These are phyloP conservation scores for Hygrocybe punicea DNA, from an alignment of 768 basidiomycete species.

Conservation along the genomic window DNA sequence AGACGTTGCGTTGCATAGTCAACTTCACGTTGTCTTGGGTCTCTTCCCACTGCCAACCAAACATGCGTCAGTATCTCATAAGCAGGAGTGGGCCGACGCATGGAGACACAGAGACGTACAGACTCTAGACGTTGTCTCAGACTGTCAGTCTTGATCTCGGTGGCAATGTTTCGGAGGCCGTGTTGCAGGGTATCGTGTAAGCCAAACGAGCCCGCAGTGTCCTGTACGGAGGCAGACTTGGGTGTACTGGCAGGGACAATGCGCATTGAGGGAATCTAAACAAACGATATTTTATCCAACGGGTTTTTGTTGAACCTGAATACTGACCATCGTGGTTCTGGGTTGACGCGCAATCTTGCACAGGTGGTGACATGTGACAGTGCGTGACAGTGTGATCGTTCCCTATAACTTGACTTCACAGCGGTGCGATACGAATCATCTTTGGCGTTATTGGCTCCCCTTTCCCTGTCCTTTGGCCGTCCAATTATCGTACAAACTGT, in stretches of 20 bases:
- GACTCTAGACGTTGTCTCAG: conserved; percentile 73
- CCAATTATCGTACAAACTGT: neutral
- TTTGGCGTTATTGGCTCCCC: too few relatives aligned
- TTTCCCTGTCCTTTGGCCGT: too few relatives aligned
- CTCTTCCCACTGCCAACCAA: conserved; percentile 73
- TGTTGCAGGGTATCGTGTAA: conserved; percentile 86
- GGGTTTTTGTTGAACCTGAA: neutral
- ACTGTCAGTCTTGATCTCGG: conserved; percentile 61
- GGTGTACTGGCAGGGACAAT: conserved; percentile 55
- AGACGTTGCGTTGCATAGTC: conserved; percentile 76
- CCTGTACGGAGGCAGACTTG: conserved; percentile 61
- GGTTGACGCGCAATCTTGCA: neutral
- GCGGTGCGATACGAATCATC: too few relatives aligned
- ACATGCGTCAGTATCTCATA: conserved; percentile 2
- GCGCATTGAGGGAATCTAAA: conserved; percentile 52
- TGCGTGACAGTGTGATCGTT: neutral
- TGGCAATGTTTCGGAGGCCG: conserved; percentile 77
- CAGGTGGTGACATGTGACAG: neutral
- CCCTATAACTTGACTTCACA: too few relatives aligned
- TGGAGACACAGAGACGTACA: conserved; percentile 46
- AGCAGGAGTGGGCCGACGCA: neutral
- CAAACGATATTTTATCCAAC: neutral
- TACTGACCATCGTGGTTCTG: conserved; percentile 6
- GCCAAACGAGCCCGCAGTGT: conserved; percentile 72
- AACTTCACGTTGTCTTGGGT: conserved; percentile 87